Evolutionary conservation across 306 rosid species (phyloP).

Genomic region (Quercus rubra): DNA sequence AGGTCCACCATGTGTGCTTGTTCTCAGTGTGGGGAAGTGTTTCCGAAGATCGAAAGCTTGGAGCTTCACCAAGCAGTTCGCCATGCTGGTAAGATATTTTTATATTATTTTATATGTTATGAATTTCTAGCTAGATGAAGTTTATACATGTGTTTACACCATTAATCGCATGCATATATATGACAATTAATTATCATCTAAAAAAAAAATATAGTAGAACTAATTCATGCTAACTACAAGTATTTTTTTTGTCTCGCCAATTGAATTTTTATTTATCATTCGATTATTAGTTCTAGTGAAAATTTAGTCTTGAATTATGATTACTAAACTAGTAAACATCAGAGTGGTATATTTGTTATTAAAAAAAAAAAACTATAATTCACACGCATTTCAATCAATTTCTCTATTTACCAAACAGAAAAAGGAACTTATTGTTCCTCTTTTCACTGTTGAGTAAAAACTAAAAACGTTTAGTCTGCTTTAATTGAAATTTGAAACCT

Average conservation of each 20-base stretch:
- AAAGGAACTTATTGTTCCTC: neutral
- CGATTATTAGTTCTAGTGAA: too few relatives aligned
- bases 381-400: neutral
- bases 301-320: too few relatives aligned
- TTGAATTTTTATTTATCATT: too few relatives aligned
- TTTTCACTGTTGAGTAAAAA: neutral
- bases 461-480: neutral
- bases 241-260: too few relatives aligned
- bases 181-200: neutral
- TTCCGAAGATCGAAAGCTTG: conserved; percentile 79
- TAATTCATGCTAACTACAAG: too few relatives aligned
- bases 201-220: too few relatives aligned
- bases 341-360: too few relatives aligned
- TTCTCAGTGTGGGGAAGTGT: conserved; percentile 89
- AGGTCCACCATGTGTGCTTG: conserved; percentile 74
- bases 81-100: conserved; percentile 69
- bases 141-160: neutral
- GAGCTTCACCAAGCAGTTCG: conserved; percentile 93
- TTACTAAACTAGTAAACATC: too few relatives aligned
- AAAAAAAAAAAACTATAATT: neutral
- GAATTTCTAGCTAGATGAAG: neutral
- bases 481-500: neutral
- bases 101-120: neutral
- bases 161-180: neutral
- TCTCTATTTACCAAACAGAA: neutral